phyloP scores from a whole-genome alignment of 2,329 filamentous ascomycete species.

The Zalaria obscura region DNA sequence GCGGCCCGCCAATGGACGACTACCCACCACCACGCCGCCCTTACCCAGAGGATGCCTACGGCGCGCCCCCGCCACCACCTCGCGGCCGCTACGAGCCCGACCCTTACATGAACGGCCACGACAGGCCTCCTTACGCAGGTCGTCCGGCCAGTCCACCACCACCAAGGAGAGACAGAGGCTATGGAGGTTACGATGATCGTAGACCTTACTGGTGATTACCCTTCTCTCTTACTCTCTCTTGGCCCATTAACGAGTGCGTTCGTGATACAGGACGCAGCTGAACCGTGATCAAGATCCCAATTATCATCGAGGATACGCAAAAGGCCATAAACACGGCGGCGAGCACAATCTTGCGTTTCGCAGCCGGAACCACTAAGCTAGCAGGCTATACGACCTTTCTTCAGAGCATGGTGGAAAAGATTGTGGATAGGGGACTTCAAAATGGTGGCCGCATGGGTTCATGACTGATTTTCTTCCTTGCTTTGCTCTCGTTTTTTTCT shows the following conservation, averaged over 20 bases:
- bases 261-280: not conserved
- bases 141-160: conserved; percentile 29
- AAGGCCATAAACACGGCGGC: too few relatives aligned
- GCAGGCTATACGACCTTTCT: too few relatives aligned
- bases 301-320: not conserved
- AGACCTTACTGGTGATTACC: conserved; percentile 31
- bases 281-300: not conserved
- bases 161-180: conserved; percentile 20
- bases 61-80: conserved; percentile 32
- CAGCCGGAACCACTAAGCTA: too few relatives aligned
- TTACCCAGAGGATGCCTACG: conserved; percentile 63
- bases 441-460: too few relatives aligned
- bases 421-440: too few relatives aligned
- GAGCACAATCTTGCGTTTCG: too few relatives aligned
- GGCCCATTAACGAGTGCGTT: not conserved
- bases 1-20: conserved; percentile 63
- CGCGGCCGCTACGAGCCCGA: conserved; percentile 42
- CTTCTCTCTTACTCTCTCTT: conserved; percentile 1
- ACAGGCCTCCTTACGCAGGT: conserved; percentile 39
- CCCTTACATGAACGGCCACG: conserved; percentile 44
- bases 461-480: too few relatives aligned
- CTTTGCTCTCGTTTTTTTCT: too few relatives aligned
- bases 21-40: conserved; percentile 42
- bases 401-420: too few relatives aligned
- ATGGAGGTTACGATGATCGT: conserved; percentile 33